Evolutionary conservation across 2,329 filamentous ascomycete species (phyloP).

Genomic region (Apiospora kogelbergensis): DNA sequence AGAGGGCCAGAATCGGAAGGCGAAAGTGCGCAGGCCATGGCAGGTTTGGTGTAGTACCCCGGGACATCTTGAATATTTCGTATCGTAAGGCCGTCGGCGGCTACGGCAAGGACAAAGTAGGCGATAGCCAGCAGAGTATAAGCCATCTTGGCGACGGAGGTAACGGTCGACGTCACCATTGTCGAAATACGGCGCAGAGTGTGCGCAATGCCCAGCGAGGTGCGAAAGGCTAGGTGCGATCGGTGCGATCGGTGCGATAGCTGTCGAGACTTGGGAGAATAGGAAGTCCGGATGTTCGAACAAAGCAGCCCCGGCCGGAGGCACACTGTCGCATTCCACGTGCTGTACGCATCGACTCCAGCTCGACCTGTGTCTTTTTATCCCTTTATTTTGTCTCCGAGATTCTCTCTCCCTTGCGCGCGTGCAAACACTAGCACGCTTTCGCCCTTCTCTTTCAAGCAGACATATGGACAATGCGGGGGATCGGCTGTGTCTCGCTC

Average conservation of each 20-base stretch:
- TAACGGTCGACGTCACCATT: slow-evolving; percentile 39
- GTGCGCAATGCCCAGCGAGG: slow-evolving; percentile 14
- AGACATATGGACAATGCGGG: slow-evolving; percentile 2
- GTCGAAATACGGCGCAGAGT: neutral
- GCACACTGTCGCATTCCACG: slow-evolving; percentile 7
- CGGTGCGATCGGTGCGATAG: neutral
- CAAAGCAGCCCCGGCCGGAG: slow-evolving; percentile 3
- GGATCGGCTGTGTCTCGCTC: neutral
- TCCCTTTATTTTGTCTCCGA: neutral
- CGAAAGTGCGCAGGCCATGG: slow-evolving; percentile 23
- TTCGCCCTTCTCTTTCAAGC: neutral
- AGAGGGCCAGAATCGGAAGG: slow-evolving; percentile 18
- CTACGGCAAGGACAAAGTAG: slow-evolving; percentile 31
- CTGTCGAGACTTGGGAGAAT: slow-evolving; percentile 9
- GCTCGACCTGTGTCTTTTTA: neutral
- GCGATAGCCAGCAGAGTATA: slow-evolving; percentile 26
- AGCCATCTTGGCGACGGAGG: slow-evolving; percentile 31
- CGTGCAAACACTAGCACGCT: neutral
- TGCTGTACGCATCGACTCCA: neutral
- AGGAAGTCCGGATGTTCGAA: slow-evolving; percentile 9
- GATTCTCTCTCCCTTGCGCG: neutral
- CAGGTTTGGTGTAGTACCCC: slow-evolving; percentile 16
- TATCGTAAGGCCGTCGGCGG: slow-evolving; percentile 33
- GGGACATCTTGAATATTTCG: slow-evolving; percentile 19
- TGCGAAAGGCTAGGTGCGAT: neutral